A percentile compares a stretch with the other conserved stretches of the same genome.
Conservation (phyloP, 495 filamentous ascomycete genomes). For the Apodospora peruviana region DNA sequence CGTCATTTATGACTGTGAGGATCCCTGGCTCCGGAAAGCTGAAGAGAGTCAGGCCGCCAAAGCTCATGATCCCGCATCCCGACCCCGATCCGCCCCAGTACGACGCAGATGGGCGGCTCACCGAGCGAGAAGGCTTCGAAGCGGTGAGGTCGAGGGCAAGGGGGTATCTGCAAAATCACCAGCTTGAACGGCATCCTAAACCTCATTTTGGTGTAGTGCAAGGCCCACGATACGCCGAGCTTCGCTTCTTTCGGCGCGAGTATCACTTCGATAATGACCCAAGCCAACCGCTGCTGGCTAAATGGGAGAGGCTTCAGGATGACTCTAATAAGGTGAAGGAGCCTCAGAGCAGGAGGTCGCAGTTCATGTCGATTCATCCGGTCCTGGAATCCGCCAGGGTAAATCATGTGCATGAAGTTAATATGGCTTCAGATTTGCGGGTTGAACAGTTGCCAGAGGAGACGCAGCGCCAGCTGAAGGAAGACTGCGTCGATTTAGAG, state of each 20-base stretch:
- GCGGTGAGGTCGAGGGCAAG: constrained; percentile 16
- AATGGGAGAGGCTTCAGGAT: constrained; percentile 22
- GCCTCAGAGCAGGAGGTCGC: constrained; percentile 2
- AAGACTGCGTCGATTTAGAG: constrained; percentile 10
- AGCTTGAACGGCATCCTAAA: constrained; percentile 26
- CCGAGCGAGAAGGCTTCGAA: constrained; percentile 1
- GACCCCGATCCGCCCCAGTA: constrained; percentile 33
- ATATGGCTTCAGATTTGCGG: constrained; percentile 22
- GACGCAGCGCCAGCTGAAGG: constrained; percentile 10
- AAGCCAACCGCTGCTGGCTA: constrained; percentile 25
- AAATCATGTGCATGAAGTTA: constrained; percentile 11
- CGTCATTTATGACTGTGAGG: constrained; percentile 15
- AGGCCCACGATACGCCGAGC: constrained; percentile 37
- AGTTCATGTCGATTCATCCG: constrained; percentile 3
- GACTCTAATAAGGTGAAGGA: constrained; percentile 6
- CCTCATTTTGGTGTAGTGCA: constrained; percentile 40
- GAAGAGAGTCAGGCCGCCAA: constrained; percentile 30
- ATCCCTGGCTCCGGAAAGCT: constrained; percentile 7
- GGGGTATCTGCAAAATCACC: constrained; percentile 21
- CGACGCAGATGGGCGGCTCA: constrained; percentile 12
- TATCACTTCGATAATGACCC: constrained; percentile 33
- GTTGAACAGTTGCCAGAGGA: constrained; percentile 10
- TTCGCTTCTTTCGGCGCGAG: constrained; percentile 30
- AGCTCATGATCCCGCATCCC: constrained; percentile 36
- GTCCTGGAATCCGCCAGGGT: not conserved